Evolutionary conservation across 1,139 yeast genomes (phyloP), one percentile per base, ranked within the genome.

Genomic region (Nadsonia commutata): DNA sequence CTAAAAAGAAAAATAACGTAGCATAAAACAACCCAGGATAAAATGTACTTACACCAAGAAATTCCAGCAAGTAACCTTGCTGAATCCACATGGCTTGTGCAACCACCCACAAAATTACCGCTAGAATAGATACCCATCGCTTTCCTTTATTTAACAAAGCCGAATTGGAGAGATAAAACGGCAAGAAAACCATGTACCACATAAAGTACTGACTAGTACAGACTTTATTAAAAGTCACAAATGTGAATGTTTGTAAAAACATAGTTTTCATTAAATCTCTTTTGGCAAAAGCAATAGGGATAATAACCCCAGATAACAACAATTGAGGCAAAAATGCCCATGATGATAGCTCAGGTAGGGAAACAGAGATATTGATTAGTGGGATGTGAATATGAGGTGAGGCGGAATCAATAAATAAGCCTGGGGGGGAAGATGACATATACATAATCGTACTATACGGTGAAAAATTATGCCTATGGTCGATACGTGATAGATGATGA

Each of bases 381-480:
- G 48, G 20, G 39, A 45, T 37, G 43, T 39, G 6, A 40, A 41
- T 27, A 52, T 56, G 38, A 51, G 50, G 20, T 39, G 45, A 22
- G 20, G 50, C 22, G n/a, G 43, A 21, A 19, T 53, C 50, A 45
- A 52, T 27, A 3, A 43, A 19, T 19, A 43, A 45, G 11, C 50
- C 49, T 2, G 50, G 52, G n/a, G 61, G 60, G 18, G 62, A 55
- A n/a, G 65, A 59, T 7, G 60, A 50, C 45, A 63, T 58, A 62
- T 90, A 90, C 40, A 90, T 65, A 27, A 78, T 67, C 18, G 85
- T 66, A 56, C 90, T 84, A 70, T 88, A 90, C 1, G 88, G 71
- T 2, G 95, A 84, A 56, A 90, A 90, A 60, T 90, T 90, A 62
- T 90, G 98, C 43, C 98, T 76, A 59, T 90, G 98, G 58, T 90